phyloP scores from a whole-genome alignment of 805 yeast genomes.

The Huiozyma sinensis region DNA sequence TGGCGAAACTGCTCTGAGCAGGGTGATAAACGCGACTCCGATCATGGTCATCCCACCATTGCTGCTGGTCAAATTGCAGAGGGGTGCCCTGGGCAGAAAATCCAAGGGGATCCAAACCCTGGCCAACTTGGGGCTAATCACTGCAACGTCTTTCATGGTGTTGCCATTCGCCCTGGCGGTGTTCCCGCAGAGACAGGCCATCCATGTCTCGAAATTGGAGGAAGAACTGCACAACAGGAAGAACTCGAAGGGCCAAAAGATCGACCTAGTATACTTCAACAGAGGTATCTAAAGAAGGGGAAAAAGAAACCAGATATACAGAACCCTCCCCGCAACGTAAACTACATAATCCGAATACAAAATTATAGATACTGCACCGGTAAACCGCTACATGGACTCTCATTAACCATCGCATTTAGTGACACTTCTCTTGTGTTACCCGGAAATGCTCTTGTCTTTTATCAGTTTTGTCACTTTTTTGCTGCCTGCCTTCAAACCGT shows the following conservation, averaged over 20 bases:
- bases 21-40: slow-evolving; percentile 95
- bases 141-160: slow-evolving; percentile 74
- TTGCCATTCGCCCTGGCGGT: slow-evolving; percentile 92
- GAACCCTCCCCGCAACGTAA: too few species aligned
- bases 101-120: slow-evolving; percentile 52
- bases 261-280: slow-evolving; percentile 68
- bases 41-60: slow-evolving; percentile 95
- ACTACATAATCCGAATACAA: too few species aligned
- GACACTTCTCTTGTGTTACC: too few species aligned
- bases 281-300: slow-evolving; percentile 63
- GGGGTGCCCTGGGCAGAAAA: slow-evolving; percentile 55
- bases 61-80: slow-evolving; percentile 67
- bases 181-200: slow-evolving; percentile 78
- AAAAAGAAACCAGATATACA: too few species aligned
- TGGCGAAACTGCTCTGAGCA: slow-evolving; percentile 90
- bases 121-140: slow-evolving; percentile 78
- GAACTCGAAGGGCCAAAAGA: slow-evolving; percentile 47
- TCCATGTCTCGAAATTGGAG: slow-evolving; percentile 55
- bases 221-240: slow-evolving; percentile 47
- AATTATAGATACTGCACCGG: too few species aligned
- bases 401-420: too few species aligned
- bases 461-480: too few species aligned
- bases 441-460: too few species aligned
- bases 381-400: too few species aligned
- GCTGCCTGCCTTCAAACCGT: too few species aligned